Evolutionary conservation across 768 basidiomycete species (phyloP), one percentile per base, ranked within the genome.

Genomic region (Psilocybe sp.): DNA sequence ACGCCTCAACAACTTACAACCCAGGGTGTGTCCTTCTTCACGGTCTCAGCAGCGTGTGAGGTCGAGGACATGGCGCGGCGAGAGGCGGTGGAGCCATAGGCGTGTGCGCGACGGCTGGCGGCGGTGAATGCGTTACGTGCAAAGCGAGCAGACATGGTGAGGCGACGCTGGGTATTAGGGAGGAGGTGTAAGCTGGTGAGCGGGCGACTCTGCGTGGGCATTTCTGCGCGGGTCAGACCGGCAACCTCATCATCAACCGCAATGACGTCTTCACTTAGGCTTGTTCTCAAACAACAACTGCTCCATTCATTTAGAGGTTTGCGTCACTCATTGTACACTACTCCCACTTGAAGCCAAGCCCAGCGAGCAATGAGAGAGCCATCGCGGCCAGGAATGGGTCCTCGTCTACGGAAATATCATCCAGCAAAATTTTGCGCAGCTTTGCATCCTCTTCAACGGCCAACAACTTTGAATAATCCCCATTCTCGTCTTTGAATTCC

Each of bases 331-430:
- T 31, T 9, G 38, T 8, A 15, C 5, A 41, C n/a, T 43, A 42
- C 18, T 44, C 50, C 58, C 58, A 59, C 16, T 56, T 36, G 16
- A 58, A 45, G 37, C 75, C 75, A 45, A 72, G 64, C 46, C 66
- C 65, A 13, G 71, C 69, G 49, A 74, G 59, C 41, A 73, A 66
- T 5, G 73, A 67, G 28, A 78, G 60, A 16, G 74, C 74, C 74
- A 79, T 77, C 8, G 77, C 71, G n/a, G 72, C 75, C 49, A 71
- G 68, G 52, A 79, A 77, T 16, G 76, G 71, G 48, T 73, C 72
- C 16, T 60, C 59, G 32, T 48, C 51, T 4, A 60, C 64, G 36
- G 76, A 57, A 10, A 56, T 59, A 32, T 69, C 66, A 49, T 72
- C 66, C 7, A 74, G 56, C 49, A 76, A 55, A 18, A 61, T 61